Conservation (phyloP, 1,284 basidiomycete genomes). For the Ustilago trichophora region DNA sequence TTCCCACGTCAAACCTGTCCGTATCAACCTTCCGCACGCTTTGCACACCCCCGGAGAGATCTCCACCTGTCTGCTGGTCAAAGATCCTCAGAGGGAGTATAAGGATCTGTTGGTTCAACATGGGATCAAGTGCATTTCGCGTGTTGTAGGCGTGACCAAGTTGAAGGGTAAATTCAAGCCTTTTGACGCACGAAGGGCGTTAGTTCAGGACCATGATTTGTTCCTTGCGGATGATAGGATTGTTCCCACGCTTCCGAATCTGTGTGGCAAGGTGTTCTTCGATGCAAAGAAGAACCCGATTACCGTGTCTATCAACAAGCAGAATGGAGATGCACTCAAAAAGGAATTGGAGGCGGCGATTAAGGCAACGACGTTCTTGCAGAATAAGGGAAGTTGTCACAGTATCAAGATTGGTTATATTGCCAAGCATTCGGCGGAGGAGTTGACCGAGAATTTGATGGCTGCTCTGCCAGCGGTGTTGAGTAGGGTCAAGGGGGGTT, state of each 20-base stretch:
- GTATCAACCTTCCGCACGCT: constrained; percentile 71
- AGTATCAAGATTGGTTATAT: constrained; percentile 83
- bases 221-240: constrained; percentile 94
- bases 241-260: constrained; percentile 81
- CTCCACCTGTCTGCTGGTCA: constrained; percentile 87
- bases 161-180: constrained; percentile 68
- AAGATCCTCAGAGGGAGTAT: constrained; percentile 94
- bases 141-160: constrained; percentile 81
- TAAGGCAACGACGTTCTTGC: constrained; percentile 90
- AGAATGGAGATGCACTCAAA: constrained; percentile 79
- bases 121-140: constrained; percentile 84
- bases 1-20: constrained; percentile 56
- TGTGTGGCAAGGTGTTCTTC: constrained; percentile 91
- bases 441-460: constrained; percentile 82
- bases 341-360: constrained; percentile 88
- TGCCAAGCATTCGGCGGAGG: constrained; percentile 74
- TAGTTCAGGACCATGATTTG: constrained; percentile 87
- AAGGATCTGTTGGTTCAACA: constrained; percentile 85
- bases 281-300: constrained; percentile 96
- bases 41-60: constrained; percentile 81
- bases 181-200: constrained; percentile 84
- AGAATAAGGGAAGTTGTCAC: constrained; percentile 58
- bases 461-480: constrained; percentile 81
- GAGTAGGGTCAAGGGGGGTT: constrained; percentile 75
- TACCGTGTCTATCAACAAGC: constrained; percentile 77